Conservation (phyloP, 257 asterid genomes). For the Cynanchum wilfordii region DNA sequence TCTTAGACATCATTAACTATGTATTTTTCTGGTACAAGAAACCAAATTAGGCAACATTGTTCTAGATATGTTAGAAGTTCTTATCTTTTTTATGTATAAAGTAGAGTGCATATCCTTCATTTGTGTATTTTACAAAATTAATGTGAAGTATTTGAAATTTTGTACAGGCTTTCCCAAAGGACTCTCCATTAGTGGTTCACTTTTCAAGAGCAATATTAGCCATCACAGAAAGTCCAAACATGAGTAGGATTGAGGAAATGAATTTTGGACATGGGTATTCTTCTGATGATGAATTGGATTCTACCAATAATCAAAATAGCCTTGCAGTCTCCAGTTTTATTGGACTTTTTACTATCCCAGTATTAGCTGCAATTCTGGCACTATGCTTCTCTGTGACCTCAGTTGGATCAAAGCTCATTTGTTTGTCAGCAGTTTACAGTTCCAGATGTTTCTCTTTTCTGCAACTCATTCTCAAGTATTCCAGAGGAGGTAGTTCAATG, state of each 20-base stretch:
- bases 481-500: background rate
- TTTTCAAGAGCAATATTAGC: constrained; percentile 48
- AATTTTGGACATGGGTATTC: constrained; percentile 48
- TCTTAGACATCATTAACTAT: too few species aligned
- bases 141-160: background rate
- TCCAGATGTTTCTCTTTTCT: constrained; percentile 1
- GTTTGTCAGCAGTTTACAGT: background rate
- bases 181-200: constrained; percentile 26
- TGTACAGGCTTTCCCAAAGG: constrained; percentile 40
- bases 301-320: constrained; percentile 39
- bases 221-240: constrained; percentile 35
- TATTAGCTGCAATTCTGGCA: constrained; percentile 33
- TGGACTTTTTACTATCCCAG: constrained; percentile 46
- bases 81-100: too few species aligned
- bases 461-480: background rate
- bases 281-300: constrained; percentile 34
- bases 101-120: too few species aligned
- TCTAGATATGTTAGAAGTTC: too few species aligned
- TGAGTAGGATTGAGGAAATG: constrained; percentile 28
- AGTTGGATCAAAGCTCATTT: constrained; percentile 20
- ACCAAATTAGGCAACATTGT: too few species aligned
- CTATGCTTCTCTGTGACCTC: constrained; percentile 26
- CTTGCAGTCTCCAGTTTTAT: constrained; percentile 37
- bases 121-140: too few species aligned
- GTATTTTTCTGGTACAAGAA: too few species aligned